A percentile compares a stretch with the other conserved stretches of the same genome.
Evolutionary conservation across 2,329 filamentous ascomycete species (phyloP).

Genomic region (Sporothrix curviconia): DNA sequence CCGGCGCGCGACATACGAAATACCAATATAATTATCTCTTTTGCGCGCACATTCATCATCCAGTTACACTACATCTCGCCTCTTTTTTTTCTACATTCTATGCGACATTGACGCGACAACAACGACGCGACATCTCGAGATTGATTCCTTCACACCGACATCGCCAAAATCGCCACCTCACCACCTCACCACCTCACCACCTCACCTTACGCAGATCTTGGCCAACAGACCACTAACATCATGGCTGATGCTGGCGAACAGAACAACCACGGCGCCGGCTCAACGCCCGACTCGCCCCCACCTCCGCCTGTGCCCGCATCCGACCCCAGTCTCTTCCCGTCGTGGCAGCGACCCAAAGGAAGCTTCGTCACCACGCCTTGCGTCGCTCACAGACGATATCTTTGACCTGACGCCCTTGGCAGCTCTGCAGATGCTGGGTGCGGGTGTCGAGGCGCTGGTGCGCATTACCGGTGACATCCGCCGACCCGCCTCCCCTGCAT

Average conservation of each 20-base stretch:
- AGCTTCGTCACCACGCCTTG: conserved; percentile 15
- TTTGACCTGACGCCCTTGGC: conserved; percentile 65
- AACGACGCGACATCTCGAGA: not conserved
- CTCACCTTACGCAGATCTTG: no score
- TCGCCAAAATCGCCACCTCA: not conserved
- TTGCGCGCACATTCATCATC: not conserved
- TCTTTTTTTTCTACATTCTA: not conserved
- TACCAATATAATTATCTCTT: no score
- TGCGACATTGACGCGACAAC: not conserved
- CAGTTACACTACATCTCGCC: conserved; percentile 1
- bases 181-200: not conserved
- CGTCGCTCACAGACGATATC: conserved; percentile 51
- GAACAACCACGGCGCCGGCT: not conserved
- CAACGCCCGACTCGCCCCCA: conserved; percentile 25
- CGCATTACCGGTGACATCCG: conserved; percentile 70
- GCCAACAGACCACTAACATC: no score
- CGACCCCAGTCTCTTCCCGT: conserved; percentile 28
- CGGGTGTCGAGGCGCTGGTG: conserved; percentile 64
- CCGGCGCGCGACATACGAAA: conserved; percentile 2
- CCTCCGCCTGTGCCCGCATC: conserved; percentile 38
- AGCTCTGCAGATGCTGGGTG: conserved; percentile 73
- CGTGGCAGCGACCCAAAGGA: not conserved
- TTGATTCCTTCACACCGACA: not conserved
- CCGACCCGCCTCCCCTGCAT: conserved; percentile 65
- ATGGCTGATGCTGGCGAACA: conserved; percentile 2